Base-by-base conservation (phyloP, 2,329 filamentous ascomycete species). In the Fusarium continuum region DNA sequence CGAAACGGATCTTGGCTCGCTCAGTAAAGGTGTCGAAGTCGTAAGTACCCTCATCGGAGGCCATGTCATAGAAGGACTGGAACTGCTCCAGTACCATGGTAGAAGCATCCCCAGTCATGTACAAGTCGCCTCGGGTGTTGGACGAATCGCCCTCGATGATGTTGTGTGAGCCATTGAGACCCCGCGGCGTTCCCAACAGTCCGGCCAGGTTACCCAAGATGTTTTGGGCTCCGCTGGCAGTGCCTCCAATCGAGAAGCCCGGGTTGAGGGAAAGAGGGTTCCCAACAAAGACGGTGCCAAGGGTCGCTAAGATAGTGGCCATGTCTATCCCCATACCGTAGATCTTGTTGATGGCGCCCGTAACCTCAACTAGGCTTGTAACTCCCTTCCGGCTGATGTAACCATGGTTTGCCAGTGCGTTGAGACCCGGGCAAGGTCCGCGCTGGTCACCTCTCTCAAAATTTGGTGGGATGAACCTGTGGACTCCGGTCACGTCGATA, bases 331-430 rank as follows among this genome's bases (percentile, higher is more conserved):
- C 58, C 58, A 61, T 61, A 2, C 58, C 58, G 5, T 35, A 61
- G 2, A 61, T 34, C 5, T 61, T 35, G 7, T 68, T 68, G 39
- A 64, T 58, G 5, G 64, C 65, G 4, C 29, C 45, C 0, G 48
- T 32, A 3, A 58, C 61, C 35, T 68, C 65, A 2, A 41, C 40
- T 22, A 68, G 23, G 16, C 64, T 68, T 7, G 58, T 61, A 2
- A 68, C 52, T 2, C 65, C 65, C 11, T 55, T 68, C 8, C 65
- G 52, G 13, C 32, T 58, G 38, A 68, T 66, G 13, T 77, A 78
- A 3, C 75, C 75, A 44, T 78, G 76, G 51, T 78, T 78, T 10
- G 75, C 75, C 13, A 78, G 47, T 0, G 69, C 70, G 36, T 78
- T 77, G n/a, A 78, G 68, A 2, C 72, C 76, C 1, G 76, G 75